These are phyloP conservation scores for Yarrowia galli DNA, from an alignment of 1,139 yeast species.

Conservation along the genomic window DNA sequence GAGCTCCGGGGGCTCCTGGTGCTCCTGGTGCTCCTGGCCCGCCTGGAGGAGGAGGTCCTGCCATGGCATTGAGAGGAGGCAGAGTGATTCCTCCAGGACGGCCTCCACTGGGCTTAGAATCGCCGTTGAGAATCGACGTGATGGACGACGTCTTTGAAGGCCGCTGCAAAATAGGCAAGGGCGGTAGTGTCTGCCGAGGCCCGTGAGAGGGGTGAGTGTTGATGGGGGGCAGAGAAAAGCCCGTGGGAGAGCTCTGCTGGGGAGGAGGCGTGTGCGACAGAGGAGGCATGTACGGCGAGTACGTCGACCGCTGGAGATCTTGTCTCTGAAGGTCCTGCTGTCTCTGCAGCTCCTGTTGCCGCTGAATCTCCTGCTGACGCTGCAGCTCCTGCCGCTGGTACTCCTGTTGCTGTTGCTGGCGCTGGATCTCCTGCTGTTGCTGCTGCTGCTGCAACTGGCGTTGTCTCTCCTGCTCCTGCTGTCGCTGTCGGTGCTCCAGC, in stretches of 20 bases:
- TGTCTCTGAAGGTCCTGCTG: slow-evolving; percentile 39
- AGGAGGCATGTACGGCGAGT: slow-evolving; percentile 25
- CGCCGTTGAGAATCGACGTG: slow-evolving; percentile 38
- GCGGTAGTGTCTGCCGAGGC: slow-evolving; percentile 17
- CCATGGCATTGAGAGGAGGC: slow-evolving; percentile 32
- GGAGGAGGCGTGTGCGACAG: slow-evolving; percentile 30
- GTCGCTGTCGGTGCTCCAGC: slow-evolving; percentile 10
- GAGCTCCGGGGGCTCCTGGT: neutral
- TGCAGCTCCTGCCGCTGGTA: slow-evolving; percentile 39
- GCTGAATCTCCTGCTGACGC: slow-evolving; percentile 38
- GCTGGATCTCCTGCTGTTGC: slow-evolving; percentile 30
- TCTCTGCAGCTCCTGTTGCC: slow-evolving; percentile 30
- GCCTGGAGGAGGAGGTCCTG: slow-evolving; percentile 17
- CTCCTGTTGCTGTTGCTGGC: slow-evolving; percentile 29
- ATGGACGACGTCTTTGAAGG: slow-evolving; percentile 34
- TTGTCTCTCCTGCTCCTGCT: slow-evolving; percentile 24
- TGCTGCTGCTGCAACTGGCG: slow-evolving; percentile 15
- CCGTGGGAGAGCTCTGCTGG: slow-evolving; percentile 20
- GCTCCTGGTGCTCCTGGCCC: neutral
- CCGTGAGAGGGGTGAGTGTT: slow-evolving; percentile 12
- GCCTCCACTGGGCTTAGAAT: slow-evolving; percentile 22
- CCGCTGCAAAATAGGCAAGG: slow-evolving; percentile 28
- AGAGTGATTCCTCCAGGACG: slow-evolving; percentile 22
- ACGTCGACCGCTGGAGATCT: slow-evolving; percentile 2
- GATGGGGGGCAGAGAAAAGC: slow-evolving; percentile 36